Percentiles rank a stretch among this genome's conserved stretches.
Conservation (phyloP, 345 rosid species). For the Eucalyptus leucophloia region DNA sequence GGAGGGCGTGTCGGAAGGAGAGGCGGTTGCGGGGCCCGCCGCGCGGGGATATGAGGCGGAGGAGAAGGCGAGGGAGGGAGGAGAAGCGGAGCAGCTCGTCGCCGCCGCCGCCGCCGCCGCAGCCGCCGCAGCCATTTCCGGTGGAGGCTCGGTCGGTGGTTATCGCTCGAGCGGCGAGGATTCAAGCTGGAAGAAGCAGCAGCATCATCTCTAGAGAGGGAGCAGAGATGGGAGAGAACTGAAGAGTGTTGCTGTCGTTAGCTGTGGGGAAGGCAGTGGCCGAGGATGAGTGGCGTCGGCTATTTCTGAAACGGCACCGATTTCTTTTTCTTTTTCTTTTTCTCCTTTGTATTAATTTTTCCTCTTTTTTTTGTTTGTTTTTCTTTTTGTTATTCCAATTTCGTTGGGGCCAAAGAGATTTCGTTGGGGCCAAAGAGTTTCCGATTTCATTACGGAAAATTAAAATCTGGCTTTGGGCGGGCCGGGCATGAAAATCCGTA, state of each 20-base stretch:
- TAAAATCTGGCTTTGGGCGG: background rate
- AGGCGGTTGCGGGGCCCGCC: background rate
- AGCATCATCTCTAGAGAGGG: background rate
- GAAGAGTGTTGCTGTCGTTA: background rate
- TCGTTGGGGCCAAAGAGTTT: background rate
- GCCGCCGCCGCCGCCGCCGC: background rate
- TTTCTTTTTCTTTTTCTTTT: background rate
- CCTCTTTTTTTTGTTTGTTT: background rate
- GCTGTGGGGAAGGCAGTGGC: background rate
- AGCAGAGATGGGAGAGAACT: background rate
- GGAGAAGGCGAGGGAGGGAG: background rate
- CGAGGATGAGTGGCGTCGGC: background rate
- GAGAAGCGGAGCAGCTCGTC: background rate
- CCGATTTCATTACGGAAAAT: background rate
- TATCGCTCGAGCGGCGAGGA: background rate
- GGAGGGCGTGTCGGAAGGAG: background rate
- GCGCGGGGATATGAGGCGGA: slow-evolving; percentile 11
- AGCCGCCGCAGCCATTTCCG: background rate
- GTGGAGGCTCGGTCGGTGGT: too few relatives aligned
- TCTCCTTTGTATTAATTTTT: background rate
- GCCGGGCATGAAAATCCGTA: background rate
- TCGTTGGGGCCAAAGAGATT: background rate
- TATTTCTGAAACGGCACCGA: background rate
- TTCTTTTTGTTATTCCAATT: background rate
- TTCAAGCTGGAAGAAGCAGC: background rate